Base-by-base conservation (phyloP, 345 rosid genomes). In the Anastatica hierochuntica region DNA sequence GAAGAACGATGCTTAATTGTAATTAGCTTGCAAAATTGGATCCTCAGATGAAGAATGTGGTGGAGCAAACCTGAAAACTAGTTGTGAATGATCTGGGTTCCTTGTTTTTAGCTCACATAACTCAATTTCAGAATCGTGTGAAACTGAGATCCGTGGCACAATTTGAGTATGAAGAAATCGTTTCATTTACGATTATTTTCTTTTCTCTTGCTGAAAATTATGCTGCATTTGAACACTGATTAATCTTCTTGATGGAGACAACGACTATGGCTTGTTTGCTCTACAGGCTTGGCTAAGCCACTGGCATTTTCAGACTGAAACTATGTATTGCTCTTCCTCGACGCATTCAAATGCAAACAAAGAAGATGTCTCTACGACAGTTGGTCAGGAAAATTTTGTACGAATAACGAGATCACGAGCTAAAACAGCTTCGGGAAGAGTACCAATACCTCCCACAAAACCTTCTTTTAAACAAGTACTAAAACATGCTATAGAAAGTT, bases 391-490 rank as follows among this genome's bases (percentile, higher is more conserved):
- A 33, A 60, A 61, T 48, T 21, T 66, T 27, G 63, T 59, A 33
- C 68, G 90, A 37, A 66, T 83, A 30, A 92, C 98, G 7, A 72
- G 98, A 56, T 78, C 95, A 52, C 76, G 77, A 46, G 80, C 94
- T 62, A 83, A 42, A 42, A 42, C 77, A 51, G 82, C 82, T 10
- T 48, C 73, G 72, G 89, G 77, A 56, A 85, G 79, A 53, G 41
- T 46, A 15, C 68, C 79, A 2, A 74, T 73, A 64, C 79, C 74
- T 66, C 69, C 79, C 59, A 67, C 84, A 20, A 82, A 71, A 23
- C 74, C 88, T 27, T 72, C 77, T 51, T 73, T 77, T 30, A 84
- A 84, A 70, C 86, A 75, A 73, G 94, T 77, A 17, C 77, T 75
- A 58, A 74, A 74, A 66, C 73, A n/a, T 44, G 59, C 35, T 72